phyloP scores from a whole-genome alignment of 257 asterid genomes.

The Solanum chilense region DNA sequence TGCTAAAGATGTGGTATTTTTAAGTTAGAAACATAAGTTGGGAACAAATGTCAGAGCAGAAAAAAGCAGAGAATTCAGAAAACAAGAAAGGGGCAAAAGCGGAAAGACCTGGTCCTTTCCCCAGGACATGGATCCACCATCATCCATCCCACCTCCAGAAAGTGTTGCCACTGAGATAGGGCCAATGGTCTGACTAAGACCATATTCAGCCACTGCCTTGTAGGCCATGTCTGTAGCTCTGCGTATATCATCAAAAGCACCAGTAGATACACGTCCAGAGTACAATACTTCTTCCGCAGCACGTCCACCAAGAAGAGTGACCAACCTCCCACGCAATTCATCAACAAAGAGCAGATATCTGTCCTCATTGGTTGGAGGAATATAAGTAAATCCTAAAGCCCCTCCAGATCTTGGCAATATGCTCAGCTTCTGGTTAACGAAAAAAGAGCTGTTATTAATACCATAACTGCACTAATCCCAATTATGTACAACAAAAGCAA shows the following conservation, averaged over 20 bases:
- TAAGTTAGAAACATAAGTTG: neutral
- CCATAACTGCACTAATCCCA: neutral
- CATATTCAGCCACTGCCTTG: constrained; percentile 98
- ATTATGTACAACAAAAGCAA: neutral
- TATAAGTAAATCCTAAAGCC: constrained; percentile 90
- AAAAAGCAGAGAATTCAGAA: neutral
- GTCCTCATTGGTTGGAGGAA: constrained; percentile 87
- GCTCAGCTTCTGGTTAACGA: constrained; percentile 74
- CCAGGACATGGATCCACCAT: constrained; percentile 72
- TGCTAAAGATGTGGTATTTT: neutral
- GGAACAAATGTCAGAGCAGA: neutral
- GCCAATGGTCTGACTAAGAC: constrained; percentile 76
- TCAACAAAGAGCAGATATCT: constrained; percentile 92
- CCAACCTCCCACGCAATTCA: constrained; percentile 96
- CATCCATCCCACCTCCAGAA: constrained; percentile 92
- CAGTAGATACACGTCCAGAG: constrained; percentile 98
- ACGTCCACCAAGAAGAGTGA: constrained; percentile 98
- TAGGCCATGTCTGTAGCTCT: constrained; percentile 99
- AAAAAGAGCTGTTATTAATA: neutral
- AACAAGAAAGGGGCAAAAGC: neutral
- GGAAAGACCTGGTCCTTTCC: constrained; percentile 80
- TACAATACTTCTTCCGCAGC: constrained; percentile 95
- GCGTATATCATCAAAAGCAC: constrained; percentile 94
- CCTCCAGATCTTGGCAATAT: constrained; percentile 99
- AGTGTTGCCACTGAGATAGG: constrained; percentile 87